phyloP scores from a whole-genome alignment of 164 flowering plant genomes.

The Stephania japonica region DNA sequence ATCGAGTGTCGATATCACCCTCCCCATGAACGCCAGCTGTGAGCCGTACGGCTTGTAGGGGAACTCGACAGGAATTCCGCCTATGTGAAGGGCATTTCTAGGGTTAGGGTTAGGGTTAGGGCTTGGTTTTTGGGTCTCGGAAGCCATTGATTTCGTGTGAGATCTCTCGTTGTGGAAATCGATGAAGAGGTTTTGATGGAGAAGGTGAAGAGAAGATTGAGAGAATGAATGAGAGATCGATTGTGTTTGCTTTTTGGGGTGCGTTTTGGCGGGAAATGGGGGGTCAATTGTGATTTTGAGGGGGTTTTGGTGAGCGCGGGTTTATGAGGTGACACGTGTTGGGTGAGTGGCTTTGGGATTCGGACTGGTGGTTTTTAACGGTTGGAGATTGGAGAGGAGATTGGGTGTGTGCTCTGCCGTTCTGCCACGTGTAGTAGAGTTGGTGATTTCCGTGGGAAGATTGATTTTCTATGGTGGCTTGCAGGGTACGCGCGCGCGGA shows the following conservation, averaged over 20 bases:
- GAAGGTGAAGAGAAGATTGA: not conserved
- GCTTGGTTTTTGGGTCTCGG: slow-evolving; percentile 19
- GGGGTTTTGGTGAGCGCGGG: not conserved
- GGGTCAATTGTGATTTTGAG: not conserved
- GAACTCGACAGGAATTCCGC: slow-evolving; percentile 77
- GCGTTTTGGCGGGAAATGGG: slow-evolving; percentile 1
- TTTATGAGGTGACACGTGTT: too few species aligned
- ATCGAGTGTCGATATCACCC: slow-evolving; percentile 85
- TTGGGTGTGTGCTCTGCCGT: too few species aligned
- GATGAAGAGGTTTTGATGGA: not conserved
- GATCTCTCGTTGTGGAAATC: not conserved
- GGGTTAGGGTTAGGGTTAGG: slow-evolving; percentile 21
- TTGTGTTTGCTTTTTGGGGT: not conserved
- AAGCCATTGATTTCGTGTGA: slow-evolving; percentile 17
- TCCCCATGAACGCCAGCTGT: slow-evolving; percentile 89
- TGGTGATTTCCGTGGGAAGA: too few species aligned
- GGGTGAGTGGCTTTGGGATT: too few species aligned
- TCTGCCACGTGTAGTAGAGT: too few species aligned
- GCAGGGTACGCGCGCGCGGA: too few species aligned
- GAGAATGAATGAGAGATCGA: not conserved
- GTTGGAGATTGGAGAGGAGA: too few species aligned
- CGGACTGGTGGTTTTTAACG: too few species aligned
- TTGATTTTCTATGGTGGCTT: too few species aligned
- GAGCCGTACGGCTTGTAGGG: slow-evolving; percentile 94
- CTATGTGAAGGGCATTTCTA: slow-evolving; percentile 40